These are phyloP conservation scores for Fusarium falciforme DNA, from an alignment of 2,329 filamentous ascomycete genomes.

Conservation along the genomic window DNA sequence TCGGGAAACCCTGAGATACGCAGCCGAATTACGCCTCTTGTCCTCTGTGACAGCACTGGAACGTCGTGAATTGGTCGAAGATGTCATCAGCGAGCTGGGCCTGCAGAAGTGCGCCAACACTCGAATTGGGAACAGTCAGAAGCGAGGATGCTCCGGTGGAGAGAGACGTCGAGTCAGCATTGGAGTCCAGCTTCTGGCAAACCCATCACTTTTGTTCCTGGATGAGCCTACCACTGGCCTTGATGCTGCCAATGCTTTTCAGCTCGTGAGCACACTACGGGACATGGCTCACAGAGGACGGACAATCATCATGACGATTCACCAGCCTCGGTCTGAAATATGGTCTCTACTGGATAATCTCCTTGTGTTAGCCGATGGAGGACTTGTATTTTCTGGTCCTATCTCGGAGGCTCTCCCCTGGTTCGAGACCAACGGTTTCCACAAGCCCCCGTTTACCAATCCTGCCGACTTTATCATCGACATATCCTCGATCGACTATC, in stretches of 20 bases:
- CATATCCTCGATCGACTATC: conserved; percentile 78
- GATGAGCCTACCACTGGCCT: conserved; percentile 85
- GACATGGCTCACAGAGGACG: conserved; percentile 73
- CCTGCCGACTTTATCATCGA: conserved; percentile 83
- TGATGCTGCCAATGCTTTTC: conserved; percentile 81
- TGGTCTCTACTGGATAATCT: conserved; percentile 82
- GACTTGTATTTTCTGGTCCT: conserved; percentile 74
- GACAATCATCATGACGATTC: conserved; percentile 79
- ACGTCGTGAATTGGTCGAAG: conserved; percentile 73
- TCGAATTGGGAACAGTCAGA: conserved; percentile 75
- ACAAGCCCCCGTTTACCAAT: conserved; percentile 78
- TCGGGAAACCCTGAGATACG: conserved; percentile 78
- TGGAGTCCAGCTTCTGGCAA: conserved; percentile 80
- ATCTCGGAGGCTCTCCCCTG: conserved; percentile 69
- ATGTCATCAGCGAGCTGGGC: conserved; percentile 80
- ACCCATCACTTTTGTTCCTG: conserved; percentile 80
- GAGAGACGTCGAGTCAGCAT: conserved; percentile 83
- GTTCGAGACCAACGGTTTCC: conserved; percentile 70
- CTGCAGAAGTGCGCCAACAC: conserved; percentile 83
- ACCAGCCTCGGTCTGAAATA: conserved; percentile 84
- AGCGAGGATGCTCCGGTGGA: conserved; percentile 82
- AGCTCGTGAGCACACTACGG: conserved; percentile 77
- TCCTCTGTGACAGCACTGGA: conserved; percentile 69
- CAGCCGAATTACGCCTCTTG: conserved; percentile 77
- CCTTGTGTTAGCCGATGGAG: conserved; percentile 74